Percentiles rank a stretch among this genome's conserved stretches.
These are phyloP conservation scores for Exophiala sideris DNA, from an alignment of 2,329 filamentous ascomycete species.

Conservation along the genomic window DNA sequence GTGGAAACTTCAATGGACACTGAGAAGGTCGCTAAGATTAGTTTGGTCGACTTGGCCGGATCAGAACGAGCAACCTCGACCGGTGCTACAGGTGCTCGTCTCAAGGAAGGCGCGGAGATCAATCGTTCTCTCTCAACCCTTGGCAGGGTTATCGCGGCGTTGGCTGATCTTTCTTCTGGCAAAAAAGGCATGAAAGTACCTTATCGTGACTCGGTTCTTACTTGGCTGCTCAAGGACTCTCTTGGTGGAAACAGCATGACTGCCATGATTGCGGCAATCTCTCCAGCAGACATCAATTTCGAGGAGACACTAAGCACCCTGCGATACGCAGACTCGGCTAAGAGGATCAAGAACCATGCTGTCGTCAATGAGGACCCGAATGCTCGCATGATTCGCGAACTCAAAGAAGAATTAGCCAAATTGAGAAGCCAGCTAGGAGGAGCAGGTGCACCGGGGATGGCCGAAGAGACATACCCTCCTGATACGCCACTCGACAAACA, in stretches of 20 bases:
- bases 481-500: constrained; percentile 92
- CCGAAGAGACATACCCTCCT: constrained; percentile 83
- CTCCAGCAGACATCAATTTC: constrained; percentile 97
- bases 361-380: constrained; percentile 99
- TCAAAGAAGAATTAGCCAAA: constrained; percentile 89
- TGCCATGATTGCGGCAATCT: constrained; percentile 98
- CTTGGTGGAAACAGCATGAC: constrained; percentile 98
- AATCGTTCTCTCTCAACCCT: constrained; percentile 94
- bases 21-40: constrained; percentile 97
- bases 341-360: constrained; percentile 99
- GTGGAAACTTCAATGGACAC: constrained; percentile 92
- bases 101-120: constrained; percentile 98
- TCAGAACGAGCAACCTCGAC: constrained; percentile 97
- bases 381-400: constrained; percentile 94
- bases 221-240: constrained; percentile 95
- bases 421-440: constrained; percentile 80
- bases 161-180: constrained; percentile 83
- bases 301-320: constrained; percentile 95
- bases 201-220: constrained; percentile 93
- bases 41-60: constrained; percentile 93
- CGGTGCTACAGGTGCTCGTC: constrained; percentile 85
- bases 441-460: constrained; percentile 38
- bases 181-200: constrained; percentile 83
- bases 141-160: constrained; percentile 91
- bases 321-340: constrained; percentile 94